Evolutionary conservation across 179 eudicot species (phyloP).

Genomic region (Nepenthes alata): DNA sequence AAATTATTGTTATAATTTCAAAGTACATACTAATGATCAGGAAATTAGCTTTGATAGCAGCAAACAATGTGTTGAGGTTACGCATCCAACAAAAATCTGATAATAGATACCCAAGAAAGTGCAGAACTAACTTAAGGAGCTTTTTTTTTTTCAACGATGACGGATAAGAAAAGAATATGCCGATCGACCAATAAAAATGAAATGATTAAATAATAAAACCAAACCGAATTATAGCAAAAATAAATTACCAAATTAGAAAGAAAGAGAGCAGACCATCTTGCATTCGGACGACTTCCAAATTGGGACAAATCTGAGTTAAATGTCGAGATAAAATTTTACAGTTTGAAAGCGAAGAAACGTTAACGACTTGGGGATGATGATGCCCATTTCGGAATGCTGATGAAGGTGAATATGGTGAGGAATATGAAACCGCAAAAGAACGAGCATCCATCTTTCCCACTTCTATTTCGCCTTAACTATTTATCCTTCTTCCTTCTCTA

Average conservation of each 20-base stretch:
- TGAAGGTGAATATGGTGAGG: constrained; percentile 6
- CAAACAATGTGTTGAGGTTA: no score
- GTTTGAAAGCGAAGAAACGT: constrained; percentile 21
- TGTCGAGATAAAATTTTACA: constrained; percentile 19
- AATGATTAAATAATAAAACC: not conserved
- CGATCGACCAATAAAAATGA: no score
- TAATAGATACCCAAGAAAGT: no score
- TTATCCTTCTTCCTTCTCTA: not conserved
- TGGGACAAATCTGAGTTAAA: constrained; percentile 4
- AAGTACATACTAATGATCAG: no score
- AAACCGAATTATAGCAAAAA: not conserved
- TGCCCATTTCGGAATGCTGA: constrained; percentile 24
- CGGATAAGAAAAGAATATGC: not conserved
- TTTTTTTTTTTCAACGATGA: no score
- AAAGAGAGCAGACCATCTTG: constrained; percentile 49
- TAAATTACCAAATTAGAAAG: not conserved
- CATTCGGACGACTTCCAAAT: constrained; percentile 31
- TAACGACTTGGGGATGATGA: constrained; percentile 15
- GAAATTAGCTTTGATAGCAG: no score
- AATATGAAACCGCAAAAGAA: constrained; percentile 25
- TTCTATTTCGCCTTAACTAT: no score
- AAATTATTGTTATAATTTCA: no score
- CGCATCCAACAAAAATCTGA: no score
- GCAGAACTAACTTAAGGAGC: no score
- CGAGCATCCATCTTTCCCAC: constrained; percentile 31